Conservation (phyloP, 2,329 filamentous ascomycete genomes). For the Dactylellina parvicollis region DNA sequence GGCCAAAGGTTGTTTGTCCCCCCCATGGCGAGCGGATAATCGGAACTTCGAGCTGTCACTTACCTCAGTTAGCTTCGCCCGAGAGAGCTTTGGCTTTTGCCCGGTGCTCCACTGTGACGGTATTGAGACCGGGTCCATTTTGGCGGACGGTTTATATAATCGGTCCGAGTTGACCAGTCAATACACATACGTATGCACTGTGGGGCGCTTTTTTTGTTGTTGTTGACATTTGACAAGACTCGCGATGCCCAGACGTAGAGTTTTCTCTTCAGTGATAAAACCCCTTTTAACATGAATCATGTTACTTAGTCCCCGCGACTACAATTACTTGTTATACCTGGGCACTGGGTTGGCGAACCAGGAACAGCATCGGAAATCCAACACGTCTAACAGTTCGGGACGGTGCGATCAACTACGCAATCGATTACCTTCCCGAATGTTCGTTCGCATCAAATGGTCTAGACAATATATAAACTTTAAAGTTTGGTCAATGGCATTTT, state of each 20-base stretch:
- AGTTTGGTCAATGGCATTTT: not conserved
- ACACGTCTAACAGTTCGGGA: constrained; percentile 19
- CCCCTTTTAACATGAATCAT: too few species aligned
- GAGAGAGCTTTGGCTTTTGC: not conserved
- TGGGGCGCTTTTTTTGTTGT: too few species aligned
- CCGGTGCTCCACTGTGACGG: constrained; percentile 25
- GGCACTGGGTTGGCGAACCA: too few species aligned
- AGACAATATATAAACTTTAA: not conserved
- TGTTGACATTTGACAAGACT: too few species aligned
- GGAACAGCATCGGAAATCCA: too few species aligned
- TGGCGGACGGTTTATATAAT: too few species aligned
- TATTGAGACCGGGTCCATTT: not conserved
- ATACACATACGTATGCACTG: not conserved
- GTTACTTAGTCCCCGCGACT: too few species aligned
- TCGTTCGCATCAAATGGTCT: not conserved
- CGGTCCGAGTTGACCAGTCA: too few species aligned
- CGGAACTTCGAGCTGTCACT: constrained; percentile 28
- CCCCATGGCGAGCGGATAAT: constrained; percentile 15
- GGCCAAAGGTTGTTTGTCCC: not conserved
- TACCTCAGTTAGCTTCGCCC: not conserved
- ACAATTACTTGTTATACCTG: too few species aligned
- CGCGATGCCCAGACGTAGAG: too few species aligned
- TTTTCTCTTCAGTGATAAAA: not conserved
- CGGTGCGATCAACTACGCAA: not conserved
- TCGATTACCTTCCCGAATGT: constrained; percentile 11